Conservation (phyloP, 306 rosid species). For the Vigna nakashimae region DNA sequence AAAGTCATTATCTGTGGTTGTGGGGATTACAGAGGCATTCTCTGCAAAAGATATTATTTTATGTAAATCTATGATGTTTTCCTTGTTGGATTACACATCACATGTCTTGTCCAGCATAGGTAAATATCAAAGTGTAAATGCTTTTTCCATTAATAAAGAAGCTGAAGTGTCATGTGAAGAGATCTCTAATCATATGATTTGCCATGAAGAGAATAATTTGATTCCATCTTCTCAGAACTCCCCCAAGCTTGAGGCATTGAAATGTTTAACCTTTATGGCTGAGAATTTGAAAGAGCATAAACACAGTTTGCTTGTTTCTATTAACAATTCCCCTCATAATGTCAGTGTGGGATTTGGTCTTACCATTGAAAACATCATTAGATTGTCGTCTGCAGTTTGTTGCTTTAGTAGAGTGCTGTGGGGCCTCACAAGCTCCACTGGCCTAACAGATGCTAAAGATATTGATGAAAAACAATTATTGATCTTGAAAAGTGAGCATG, state of each 20-base stretch:
- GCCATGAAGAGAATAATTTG: slow-evolving; percentile 52
- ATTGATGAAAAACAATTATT: slow-evolving; percentile 47
- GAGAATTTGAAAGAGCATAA: slow-evolving; percentile 67
- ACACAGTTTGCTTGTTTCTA: slow-evolving; percentile 52
- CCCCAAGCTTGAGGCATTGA: slow-evolving; percentile 55
- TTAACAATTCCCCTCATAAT: slow-evolving; percentile 49
- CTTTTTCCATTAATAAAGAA: slow-evolving; percentile 45
- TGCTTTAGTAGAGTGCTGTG: slow-evolving; percentile 80
- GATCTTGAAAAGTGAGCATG: slow-evolving; percentile 50
- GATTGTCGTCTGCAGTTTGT: slow-evolving; percentile 63
- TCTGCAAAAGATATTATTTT: slow-evolving; percentile 47
- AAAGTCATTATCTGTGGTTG: slow-evolving; percentile 67
- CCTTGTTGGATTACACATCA: slow-evolving; percentile 84
- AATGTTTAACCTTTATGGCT: slow-evolving; percentile 55
- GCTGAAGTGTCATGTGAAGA: slow-evolving; percentile 54
- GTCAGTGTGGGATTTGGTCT: slow-evolving; percentile 49
- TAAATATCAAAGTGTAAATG: slow-evolving; percentile 60
- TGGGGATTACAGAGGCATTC: slow-evolving; percentile 59
- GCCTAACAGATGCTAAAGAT: slow-evolving; percentile 46
- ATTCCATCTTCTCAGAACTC: slow-evolving; percentile 48
- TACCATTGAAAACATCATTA: slow-evolving; percentile 52
- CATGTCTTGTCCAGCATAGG: slow-evolving; percentile 63
- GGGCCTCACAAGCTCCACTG: slow-evolving; percentile 66
- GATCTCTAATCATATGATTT: slow-evolving; percentile 45
- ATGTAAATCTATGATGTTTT: slow-evolving; percentile 59